Base-by-base conservation (phyloP, 2,329 filamentous ascomycete genomes). In the Trichophyton simii region DNA sequence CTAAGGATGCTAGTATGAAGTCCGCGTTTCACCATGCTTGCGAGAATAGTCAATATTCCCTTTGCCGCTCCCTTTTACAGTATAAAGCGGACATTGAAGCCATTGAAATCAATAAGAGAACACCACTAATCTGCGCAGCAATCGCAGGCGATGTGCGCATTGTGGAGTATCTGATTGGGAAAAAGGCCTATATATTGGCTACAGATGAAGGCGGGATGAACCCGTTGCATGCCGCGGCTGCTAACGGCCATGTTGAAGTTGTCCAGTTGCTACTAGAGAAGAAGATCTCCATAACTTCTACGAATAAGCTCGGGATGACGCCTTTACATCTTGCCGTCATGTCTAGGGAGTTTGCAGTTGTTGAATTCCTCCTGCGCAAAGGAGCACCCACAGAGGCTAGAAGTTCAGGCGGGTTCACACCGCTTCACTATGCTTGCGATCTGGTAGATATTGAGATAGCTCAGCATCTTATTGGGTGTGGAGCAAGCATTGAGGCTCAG, bases 361-460 rank as follows among this genome's bases (percentile, higher is more conserved):
- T 72, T 11, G 74, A 76, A 41, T 62, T 72, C 1, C 68, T 76
- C 8, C 64, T 75, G 7, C 72, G 73, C 20, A 74, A 68, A 59
- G 67, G 64, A 3, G 66, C 68, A 15, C 60, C 66, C 1, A 57
- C 73, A 7, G 70, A 75, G 58, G 62, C 60, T n/a, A 66, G 65
- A 48, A 75, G 73, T 60, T 63, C 61, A 2, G 63, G 66, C 11
- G 68, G 68, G 1, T 63, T 72, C 11, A 69, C 70, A 20, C 65
- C 72, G 1, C 68, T 76, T 44, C 74, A 76, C 62, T 75, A 75
- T 64, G 73, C 73, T 38, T 75, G 73, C 38, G 65, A 68, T 46
- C 65, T 68, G 8, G 65, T 70, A 57, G 71, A 65, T 57, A 36
- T 67, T 11, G 71, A 70, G 11, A 68, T 73, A 15, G 66, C 71